These are phyloP conservation scores for Solanum chmielewskii DNA, from an alignment of 257 asterid genomes.

Conservation along the genomic window DNA sequence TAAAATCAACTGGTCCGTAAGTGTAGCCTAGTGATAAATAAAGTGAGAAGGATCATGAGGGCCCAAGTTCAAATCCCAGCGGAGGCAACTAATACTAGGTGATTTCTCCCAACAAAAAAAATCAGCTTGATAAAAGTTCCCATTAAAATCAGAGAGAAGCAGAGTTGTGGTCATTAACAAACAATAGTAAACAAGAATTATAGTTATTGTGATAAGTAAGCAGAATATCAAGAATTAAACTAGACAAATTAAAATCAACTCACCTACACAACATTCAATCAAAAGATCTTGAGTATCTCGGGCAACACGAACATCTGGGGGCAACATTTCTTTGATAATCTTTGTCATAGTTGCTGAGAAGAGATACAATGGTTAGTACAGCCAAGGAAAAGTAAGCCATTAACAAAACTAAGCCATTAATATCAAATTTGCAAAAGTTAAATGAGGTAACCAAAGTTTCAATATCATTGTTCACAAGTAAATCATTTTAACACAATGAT, in stretches of 20 bases:
- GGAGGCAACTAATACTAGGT: background rate
- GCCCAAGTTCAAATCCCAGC: background rate
- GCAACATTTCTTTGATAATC: slow-evolving; percentile 72
- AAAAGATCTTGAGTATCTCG: slow-evolving; percentile 96
- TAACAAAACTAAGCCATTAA: background rate
- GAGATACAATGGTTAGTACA: background rate
- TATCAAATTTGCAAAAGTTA: background rate
- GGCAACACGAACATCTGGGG: slow-evolving; percentile 98
- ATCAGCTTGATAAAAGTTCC: background rate
- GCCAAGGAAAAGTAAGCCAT: background rate
- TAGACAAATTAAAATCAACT: background rate
- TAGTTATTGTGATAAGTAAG: background rate
- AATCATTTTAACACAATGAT: background rate
- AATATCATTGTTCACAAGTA: background rate
- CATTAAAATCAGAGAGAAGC: background rate
- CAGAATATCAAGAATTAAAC: background rate
- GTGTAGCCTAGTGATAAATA: background rate
- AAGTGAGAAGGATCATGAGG: background rate
- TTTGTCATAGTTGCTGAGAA: slow-evolving; percentile 42
- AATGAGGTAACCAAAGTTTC: background rate
- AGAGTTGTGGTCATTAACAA: background rate
- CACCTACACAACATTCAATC: slow-evolving; percentile 96
- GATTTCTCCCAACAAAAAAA: background rate
- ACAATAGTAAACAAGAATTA: background rate
- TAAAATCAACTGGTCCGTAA: background rate